phyloP scores from a whole-genome alignment of 2,329 filamentous ascomycete genomes.

The Pestalotiopsis sp. region DNA sequence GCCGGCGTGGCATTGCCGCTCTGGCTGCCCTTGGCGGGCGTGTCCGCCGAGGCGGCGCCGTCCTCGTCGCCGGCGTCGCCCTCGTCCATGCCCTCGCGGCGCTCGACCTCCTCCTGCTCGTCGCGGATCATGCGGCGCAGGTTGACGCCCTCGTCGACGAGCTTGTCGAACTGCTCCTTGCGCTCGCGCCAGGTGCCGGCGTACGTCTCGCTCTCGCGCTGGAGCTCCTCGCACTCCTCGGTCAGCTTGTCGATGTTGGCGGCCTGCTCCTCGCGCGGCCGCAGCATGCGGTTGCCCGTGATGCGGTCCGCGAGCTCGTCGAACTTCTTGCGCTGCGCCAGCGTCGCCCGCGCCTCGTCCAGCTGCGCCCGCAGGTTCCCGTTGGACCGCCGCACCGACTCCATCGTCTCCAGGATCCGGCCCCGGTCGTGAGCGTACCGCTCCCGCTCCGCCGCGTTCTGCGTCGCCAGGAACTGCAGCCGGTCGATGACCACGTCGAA shows the following conservation, averaged over 20 bases:
- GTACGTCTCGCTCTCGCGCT: conserved; percentile 82
- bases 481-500: conserved; percentile 86
- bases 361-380: conserved; percentile 72
- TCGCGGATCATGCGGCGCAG: conserved; percentile 85
- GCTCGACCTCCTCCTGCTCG: conserved; percentile 92
- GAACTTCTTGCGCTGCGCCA: conserved; percentile 81
- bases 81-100: conserved; percentile 79
- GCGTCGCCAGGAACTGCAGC: conserved; percentile 82
- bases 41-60: conserved; percentile 40
- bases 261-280: conserved; percentile 82
- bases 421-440: conserved; percentile 82
- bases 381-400: conserved; percentile 77
- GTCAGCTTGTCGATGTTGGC: conserved; percentile 79
- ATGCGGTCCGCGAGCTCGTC: conserved; percentile 89
- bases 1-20: conserved; percentile 55
- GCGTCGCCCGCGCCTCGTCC: conserved; percentile 72
- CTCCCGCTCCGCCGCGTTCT: conserved; percentile 81
- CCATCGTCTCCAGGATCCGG: conserved; percentile 77
- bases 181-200: conserved; percentile 83
- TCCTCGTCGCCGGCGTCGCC: conserved; percentile 48
- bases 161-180: conserved; percentile 81
- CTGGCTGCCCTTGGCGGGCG: conserved; percentile 48
- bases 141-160: conserved; percentile 89
- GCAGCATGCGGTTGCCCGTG: conserved; percentile 76
- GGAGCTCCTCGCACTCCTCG: conserved; percentile 84